Percentiles rank a stretch among this genome's conserved stretches.
Conservation (phyloP, 2,329 filamentous ascomycete species). For the Aspergillus hiratsukae region DNA sequence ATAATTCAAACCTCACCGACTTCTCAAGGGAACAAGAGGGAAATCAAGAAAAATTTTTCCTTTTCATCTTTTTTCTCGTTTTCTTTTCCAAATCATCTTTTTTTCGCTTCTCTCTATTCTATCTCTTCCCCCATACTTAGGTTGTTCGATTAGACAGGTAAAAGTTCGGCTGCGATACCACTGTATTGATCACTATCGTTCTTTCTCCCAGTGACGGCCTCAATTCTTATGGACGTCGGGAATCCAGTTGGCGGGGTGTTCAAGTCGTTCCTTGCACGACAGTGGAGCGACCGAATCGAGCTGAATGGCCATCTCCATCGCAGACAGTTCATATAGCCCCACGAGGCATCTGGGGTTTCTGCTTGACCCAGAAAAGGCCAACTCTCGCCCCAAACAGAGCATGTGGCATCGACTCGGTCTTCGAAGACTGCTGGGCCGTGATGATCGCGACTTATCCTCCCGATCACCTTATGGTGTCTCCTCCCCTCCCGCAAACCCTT, state of each 20-base stretch:
- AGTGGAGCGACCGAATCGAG: constrained; percentile 23
- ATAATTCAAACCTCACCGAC: constrained; percentile 18
- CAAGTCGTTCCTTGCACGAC: constrained; percentile 30
- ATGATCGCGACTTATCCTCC: constrained; percentile 32
- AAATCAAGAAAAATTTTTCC: not conserved
- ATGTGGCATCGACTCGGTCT: constrained; percentile 45
- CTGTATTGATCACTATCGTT: not conserved
- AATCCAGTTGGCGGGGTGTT: constrained; percentile 29
- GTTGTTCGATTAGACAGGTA: not conserved
- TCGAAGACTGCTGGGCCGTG: constrained; percentile 40
- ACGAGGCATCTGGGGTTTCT: constrained; percentile 32
- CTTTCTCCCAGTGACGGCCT: constrained; percentile 6
- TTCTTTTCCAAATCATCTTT: constrained; percentile 1
- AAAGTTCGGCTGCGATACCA: too few relatives aligned
- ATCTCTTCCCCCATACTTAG: not conserved
- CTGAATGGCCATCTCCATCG: constrained; percentile 41
- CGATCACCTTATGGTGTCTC: constrained; percentile 16
- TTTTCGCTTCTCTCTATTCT: constrained; percentile 4
- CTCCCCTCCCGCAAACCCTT: constrained; percentile 11
- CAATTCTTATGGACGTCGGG: constrained; percentile 37
- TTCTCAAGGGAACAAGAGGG: constrained; percentile 8
- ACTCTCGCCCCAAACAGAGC: constrained; percentile 36
- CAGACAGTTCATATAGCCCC: constrained; percentile 35
- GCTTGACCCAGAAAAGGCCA: constrained; percentile 30
- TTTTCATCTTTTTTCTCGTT: constrained; percentile 5